Base-by-base conservation (phyloP, 331 rosid species). In the Spiraea crenata region DNA sequence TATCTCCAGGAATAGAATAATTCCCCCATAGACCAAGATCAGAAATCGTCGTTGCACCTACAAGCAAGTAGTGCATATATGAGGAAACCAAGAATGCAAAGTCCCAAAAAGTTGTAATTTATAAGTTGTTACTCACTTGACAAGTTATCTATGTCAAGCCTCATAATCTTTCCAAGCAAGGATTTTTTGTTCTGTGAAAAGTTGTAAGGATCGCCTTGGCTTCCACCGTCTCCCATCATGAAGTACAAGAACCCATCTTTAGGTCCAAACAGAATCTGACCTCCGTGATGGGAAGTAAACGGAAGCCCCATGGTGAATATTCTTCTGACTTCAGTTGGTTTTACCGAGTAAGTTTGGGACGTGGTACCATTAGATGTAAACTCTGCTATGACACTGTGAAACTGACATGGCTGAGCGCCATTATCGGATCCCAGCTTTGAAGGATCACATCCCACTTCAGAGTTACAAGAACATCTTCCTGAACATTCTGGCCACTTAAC, bases 301-400 rank as follows among this genome's bases (percentile, higher is more conserved):
- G 84, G 84, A 66, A 81, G 81, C 13, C 81, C 84, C 76, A 81
- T 81, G 4, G 84, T 76, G 72, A 81, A 76, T 57, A 81, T 81
- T 55, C 84, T 81, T 59, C 78, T 76, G 13, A 81, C 78, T 59
- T 81, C 84, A 42, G 17, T 20, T 25, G 81, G 79, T 41, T 57
- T 66, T 73, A 73, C 65, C 58, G 0, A 17, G 49, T 71, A 72
- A 44, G 47, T 50, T 34, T 67, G 57, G 5, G 49, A 49, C 15
- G 51, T 16, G 67, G 66, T 76, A 55, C 60, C 81, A 41, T 81
- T 81, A 41, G 81, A 75, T 61, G 68, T 76, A 15, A 58, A 81
- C 67, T 81, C 84, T 11, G 81, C 81, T 15, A 76, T 61, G 68
- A 81, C 31, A 69, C 72, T 76, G 57, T 73, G 80, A 68, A 65